These are phyloP conservation scores for Fraxinus nigra DNA, from an alignment of 305 asterid species.

Conservation along the genomic window DNA sequence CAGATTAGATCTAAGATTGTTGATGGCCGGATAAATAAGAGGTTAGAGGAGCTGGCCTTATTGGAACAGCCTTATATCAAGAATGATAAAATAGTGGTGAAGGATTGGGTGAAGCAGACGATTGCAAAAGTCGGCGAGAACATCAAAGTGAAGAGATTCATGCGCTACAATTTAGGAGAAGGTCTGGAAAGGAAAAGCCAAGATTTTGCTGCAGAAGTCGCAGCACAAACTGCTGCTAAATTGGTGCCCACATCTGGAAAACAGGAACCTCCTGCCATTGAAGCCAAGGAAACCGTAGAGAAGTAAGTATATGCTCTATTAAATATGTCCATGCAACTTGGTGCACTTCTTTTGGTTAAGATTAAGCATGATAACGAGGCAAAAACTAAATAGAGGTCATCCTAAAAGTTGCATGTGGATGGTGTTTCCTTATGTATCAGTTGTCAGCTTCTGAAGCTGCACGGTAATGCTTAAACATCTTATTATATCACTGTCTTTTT, in stretches of 20 bases:
- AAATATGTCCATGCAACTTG: background rate
- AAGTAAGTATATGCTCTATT: slow-evolving; percentile 49
- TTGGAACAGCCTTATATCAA: slow-evolving; percentile 92
- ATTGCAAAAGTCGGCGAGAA: slow-evolving; percentile 91
- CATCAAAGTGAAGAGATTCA: slow-evolving; percentile 78
- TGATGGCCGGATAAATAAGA: slow-evolving; percentile 85
- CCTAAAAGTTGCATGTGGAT: background rate
- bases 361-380: background rate
- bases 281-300: slow-evolving; percentile 52
- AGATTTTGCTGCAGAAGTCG: slow-evolving; percentile 98
- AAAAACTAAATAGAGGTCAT: background rate
- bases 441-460: background rate
- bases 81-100: slow-evolving; percentile 78
- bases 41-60: slow-evolving; percentile 78
- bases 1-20: slow-evolving; percentile 83
- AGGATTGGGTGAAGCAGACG: slow-evolving; percentile 92
- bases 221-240: slow-evolving; percentile 87
- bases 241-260: slow-evolving; percentile 43
- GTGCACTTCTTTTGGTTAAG: background rate
- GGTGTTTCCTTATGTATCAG: background rate
- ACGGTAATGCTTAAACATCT: background rate
- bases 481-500: background rate
- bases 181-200: slow-evolving; percentile 90
- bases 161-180: slow-evolving; percentile 87
- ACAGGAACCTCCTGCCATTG: slow-evolving; percentile 52